Percentiles rank a stretch among this genome's conserved stretches.
These are phyloP conservation scores for Trichosanthes truncata DNA, from an alignment of 306 rosid species.

Conservation along the genomic window DNA sequence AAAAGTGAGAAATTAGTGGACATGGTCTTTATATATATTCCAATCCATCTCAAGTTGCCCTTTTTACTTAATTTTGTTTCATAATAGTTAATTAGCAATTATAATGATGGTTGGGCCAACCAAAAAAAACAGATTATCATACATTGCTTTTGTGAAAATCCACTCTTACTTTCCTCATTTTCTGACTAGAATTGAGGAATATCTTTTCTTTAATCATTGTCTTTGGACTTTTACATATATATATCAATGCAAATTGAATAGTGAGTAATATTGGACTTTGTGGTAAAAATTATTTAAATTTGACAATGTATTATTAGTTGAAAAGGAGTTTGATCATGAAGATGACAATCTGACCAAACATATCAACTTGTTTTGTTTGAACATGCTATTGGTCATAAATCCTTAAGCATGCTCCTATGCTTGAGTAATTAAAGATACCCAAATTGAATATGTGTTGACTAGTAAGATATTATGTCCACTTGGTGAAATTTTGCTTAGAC, in stretches of 20 bases:
- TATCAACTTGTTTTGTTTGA: neutral
- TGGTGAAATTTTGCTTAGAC: neutral
- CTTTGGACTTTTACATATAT: neutral
- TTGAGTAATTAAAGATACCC: neutral
- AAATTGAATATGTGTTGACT: neutral
- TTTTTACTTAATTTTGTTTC: neutral
- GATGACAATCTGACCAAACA: neutral
- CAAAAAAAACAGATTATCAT: neutral
- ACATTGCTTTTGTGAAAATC: neutral
- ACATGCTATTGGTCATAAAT: neutral
- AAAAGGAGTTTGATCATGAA: neutral
- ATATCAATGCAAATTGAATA: neutral
- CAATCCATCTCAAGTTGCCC: neutral
- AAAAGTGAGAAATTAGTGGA: neutral
- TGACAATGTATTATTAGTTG: neutral
- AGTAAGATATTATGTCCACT: neutral
- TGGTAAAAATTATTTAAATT: neutral
- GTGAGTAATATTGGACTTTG: neutral
- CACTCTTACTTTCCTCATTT: neutral
- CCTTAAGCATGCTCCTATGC: neutral
- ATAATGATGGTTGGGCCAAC: neutral
- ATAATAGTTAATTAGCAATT: neutral
- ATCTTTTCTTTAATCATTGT: neutral
- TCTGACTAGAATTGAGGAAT: neutral
- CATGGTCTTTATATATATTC: neutral